Evolutionary conservation across 2,329 filamentous ascomycete genomes (phyloP), one percentile per base, ranked within the genome.

Genomic region (Alternaria gansuensis): DNA sequence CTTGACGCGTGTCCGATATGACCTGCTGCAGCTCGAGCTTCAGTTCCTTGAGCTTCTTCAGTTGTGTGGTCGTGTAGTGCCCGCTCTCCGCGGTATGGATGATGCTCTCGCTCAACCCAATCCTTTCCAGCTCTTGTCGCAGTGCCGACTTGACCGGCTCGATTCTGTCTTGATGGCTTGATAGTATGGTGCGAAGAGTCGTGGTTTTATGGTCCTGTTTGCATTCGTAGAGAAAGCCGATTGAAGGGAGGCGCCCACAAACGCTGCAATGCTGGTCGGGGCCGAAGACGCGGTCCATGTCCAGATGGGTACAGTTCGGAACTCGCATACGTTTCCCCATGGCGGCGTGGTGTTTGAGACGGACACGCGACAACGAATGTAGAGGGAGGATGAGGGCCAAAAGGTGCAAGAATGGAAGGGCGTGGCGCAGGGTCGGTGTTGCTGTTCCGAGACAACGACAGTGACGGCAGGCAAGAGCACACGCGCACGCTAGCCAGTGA

Each of bases 181-280:
- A 31, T 21, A 66, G 17, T 5, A 60, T 48, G 13, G 56, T 29
- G 29, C 53, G 56, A 2, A 66, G 60, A 17, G 63, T 59, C n/a
- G 46, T 45, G 11, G 46, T 21, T 34, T 61, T 57, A 17, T 51
- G 51, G 28, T 93, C 90, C 72, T 91, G 86, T 11, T 83, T 85
- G 75, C 92, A 95, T 59, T 84, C 82, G 75, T 91, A 95, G 23
- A 95, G 78, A 85, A 89, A 95, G 26, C 90, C 90, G 52, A 88
- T 81, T 14, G 82, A 77, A 0, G 88, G 85, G 1, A 76, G 75
- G 39, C 78, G 77, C 37, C 79, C 78, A 68, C 91, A 95, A 24
- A 82, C 71, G 7, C 82, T 77, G 77, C 91, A 95, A 17, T 74
- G 70, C 28, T 81, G 72, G 21, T 77, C 50, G 14, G 50, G 33